These are phyloP conservation scores for Hippophae gyantsensis DNA, from an alignment of 306 rosid genomes.

Conservation along the genomic window DNA sequence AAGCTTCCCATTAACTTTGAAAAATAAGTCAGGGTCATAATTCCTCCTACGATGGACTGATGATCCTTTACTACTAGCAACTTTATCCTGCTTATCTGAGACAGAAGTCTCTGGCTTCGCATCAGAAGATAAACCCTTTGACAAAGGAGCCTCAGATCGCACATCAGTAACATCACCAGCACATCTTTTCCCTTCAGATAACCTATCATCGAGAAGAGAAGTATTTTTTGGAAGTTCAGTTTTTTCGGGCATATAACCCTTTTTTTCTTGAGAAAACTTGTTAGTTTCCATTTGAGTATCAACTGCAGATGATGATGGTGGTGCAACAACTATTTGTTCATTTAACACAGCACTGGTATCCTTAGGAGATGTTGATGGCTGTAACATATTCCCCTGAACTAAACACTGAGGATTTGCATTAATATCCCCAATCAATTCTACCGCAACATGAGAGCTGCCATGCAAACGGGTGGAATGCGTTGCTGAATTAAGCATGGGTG, in stretches of 20 bases:
- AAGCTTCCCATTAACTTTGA: constrained; percentile 88
- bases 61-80: constrained; percentile 39
- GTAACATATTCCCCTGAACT: constrained; percentile 25
- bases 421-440: constrained; percentile 33
- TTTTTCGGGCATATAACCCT: constrained; percentile 31
- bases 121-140: constrained; percentile 34
- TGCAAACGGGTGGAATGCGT: constrained; percentile 47
- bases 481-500: constrained; percentile 65
- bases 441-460: constrained; percentile 24
- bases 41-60: constrained; percentile 54
- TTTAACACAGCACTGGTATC: constrained; percentile 25
- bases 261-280: constrained; percentile 39
- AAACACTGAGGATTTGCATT: constrained; percentile 26
- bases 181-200: constrained; percentile 27
- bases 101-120: constrained; percentile 44
- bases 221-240: constrained; percentile 19
- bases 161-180: constrained; percentile 30
- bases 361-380: constrained; percentile 28
- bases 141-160: constrained; percentile 33
- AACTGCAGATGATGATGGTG: constrained; percentile 26
- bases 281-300: constrained; percentile 31
- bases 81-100: constrained; percentile 57
- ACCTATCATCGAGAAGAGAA: constrained; percentile 29
- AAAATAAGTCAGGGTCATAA: constrained; percentile 84
- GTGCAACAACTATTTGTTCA: constrained; percentile 29